These are phyloP conservation scores for Dichotomocladium elegans DNA, from an alignment of 371 early-diverging fungal species.

Conservation along the genomic window DNA sequence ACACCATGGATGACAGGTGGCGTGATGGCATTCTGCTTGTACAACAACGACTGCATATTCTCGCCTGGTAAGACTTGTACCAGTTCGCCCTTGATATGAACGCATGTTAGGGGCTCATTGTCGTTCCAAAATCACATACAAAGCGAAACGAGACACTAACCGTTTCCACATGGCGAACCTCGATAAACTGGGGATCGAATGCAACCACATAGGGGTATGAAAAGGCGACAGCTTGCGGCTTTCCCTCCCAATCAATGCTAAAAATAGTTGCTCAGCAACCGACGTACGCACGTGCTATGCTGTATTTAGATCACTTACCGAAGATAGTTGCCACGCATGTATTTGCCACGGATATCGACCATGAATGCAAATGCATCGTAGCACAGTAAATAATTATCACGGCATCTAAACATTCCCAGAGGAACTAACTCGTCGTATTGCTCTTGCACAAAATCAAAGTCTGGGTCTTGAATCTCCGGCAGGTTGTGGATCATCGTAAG, in stretches of 20 bases:
- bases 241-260: constrained; percentile 51
- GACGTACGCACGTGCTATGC: not conserved
- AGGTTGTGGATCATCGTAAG: constrained; percentile 57
- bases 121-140: not conserved
- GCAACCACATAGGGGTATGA: constrained; percentile 85
- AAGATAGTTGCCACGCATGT: constrained; percentile 4
- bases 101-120: not conserved
- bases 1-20: constrained; percentile 44
- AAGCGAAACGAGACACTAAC: constrained; percentile 31
- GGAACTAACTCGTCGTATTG: constrained; percentile 51
- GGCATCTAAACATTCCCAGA: constrained; percentile 78
- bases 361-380: constrained; percentile 91
- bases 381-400: constrained; percentile 82
- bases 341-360: constrained; percentile 64
- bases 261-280: not conserved
- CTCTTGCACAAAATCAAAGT: constrained; percentile 35
- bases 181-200: constrained; percentile 86
- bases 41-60: constrained; percentile 38
- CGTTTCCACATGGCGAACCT: constrained; percentile 82
- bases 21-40: constrained; percentile 20
- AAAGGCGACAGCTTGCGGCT: constrained; percentile 61
- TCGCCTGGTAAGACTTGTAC: constrained; percentile 45
- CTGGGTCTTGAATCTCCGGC: constrained; percentile 32
- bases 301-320: constrained; percentile 5
- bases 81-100: constrained; percentile 30